Evolutionary conservation across 257 asterid genomes (phyloP).

Genomic region (Ilex asprella): DNA sequence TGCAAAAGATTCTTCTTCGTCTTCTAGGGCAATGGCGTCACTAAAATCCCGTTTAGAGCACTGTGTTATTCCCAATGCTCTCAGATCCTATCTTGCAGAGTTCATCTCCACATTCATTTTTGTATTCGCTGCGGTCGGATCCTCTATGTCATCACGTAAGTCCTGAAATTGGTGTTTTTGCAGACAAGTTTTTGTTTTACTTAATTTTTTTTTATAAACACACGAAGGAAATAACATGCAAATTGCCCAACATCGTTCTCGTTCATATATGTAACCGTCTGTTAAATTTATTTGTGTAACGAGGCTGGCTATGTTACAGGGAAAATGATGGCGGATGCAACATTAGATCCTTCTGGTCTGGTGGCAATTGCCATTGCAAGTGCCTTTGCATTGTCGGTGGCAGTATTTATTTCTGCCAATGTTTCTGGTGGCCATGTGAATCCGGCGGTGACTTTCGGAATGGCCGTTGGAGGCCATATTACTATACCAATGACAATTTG

Average conservation of each 20-base stretch:
- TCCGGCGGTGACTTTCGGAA: constrained; percentile 83
- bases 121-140: constrained; percentile 71
- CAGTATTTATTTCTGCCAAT: constrained; percentile 50
- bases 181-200: not conserved
- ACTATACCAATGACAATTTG: constrained; percentile 51
- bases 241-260: too few species aligned
- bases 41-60: constrained; percentile 55
- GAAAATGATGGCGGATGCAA: constrained; percentile 32
- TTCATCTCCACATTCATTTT: constrained; percentile 76
- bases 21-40: constrained; percentile 48
- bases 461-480: constrained; percentile 74
- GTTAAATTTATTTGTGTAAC: not conserved
- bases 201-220: not conserved
- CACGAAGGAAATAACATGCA: too few species aligned
- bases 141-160: constrained; percentile 57
- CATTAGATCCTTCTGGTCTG: constrained; percentile 37
- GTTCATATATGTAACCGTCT: not conserved
- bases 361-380: constrained; percentile 47
- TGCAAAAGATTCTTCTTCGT: not conserved
- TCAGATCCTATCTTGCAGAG: constrained; percentile 82
- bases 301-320: constrained; percentile 23
- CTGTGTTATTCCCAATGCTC: constrained; percentile 49
- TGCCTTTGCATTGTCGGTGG: constrained; percentile 54
- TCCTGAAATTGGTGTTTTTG: not conserved
- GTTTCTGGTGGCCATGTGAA: constrained; percentile 87